Evolutionary conservation across 805 yeast genomes (phyloP), one percentile per base, ranked within the genome.

Genomic region (Scheffersomyces lignosus): DNA sequence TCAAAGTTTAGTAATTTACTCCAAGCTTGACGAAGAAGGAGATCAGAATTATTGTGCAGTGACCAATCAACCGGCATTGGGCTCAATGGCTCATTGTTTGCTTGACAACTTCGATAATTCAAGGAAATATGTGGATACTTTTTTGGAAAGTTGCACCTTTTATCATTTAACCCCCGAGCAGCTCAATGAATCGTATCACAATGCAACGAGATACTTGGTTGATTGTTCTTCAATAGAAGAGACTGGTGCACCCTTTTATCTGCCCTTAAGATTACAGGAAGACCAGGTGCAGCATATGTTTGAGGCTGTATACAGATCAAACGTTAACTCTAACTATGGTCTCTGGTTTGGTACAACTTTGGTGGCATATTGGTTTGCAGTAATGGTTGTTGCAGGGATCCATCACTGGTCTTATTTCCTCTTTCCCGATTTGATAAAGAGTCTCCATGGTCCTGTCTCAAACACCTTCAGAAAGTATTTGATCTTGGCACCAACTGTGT

Each of bases 141-240:
- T 35, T 24, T 31, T 62, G 13, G 45, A 48, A 17, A 26, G 25
- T 0, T 39, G 32, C 32, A 54, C 59, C 36, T n/a, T n/a, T n/a
- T 39, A 18, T 15, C 35, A 44, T 14, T 50, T 63, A 29, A 66
- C 74, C 1, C 29, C 33, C 23, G 58, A 54, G n/a, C 51, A 52
- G 14, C 50, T 70, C 32, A 44, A 56, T 6, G 56, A 46, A 2
- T 54, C 69, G 4, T 73, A 66, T 39, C 43, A 51, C 4, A 70
- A 68, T 45, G 77, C 76, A 4, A 57, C 76, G 5, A 32, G 54
- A 3, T 62, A 60, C 39, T 51, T 70, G 40, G 55, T 62, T 6
- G 56, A 64, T 37, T 43, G 62, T 18, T 47, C 54, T 13, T 20
- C 24, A 7, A 20, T 20, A 20, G 10, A 10, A 7, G 24, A 20